These are phyloP conservation scores for Amylocarpus encephaloides DNA, from an alignment of 2,329 filamentous ascomycete species.

Conservation along the genomic window DNA sequence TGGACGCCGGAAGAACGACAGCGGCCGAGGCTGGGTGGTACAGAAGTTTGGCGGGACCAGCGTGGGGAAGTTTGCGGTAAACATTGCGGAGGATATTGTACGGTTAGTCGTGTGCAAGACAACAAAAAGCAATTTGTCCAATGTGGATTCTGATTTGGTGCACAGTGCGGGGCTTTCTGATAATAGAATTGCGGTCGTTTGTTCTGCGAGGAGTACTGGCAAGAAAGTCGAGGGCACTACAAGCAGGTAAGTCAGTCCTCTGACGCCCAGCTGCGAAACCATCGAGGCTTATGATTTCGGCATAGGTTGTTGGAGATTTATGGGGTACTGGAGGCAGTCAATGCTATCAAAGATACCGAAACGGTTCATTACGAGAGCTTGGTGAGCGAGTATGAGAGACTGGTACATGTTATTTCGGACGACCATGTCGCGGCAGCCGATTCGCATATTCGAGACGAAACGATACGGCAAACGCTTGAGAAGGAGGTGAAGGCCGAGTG, in stretches of 20 bases:
- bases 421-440: constrained; percentile 75
- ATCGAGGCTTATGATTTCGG: constrained; percentile 12
- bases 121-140: constrained; percentile 10
- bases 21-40: constrained; percentile 61
- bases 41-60: constrained; percentile 96
- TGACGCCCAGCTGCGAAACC: constrained; percentile 3
- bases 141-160: constrained; percentile 8
- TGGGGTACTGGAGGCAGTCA: constrained; percentile 49
- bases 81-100: constrained; percentile 68
- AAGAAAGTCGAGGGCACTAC: constrained; percentile 95
- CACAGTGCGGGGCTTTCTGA: constrained; percentile 53
- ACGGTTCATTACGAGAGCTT: constrained; percentile 44
- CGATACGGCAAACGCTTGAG: constrained; percentile 53
- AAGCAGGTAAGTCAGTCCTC: constrained; percentile 69
- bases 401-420: constrained; percentile 73
- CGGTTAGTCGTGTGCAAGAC: constrained; percentile 36
- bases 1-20: constrained; percentile 29
- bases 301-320: constrained; percentile 50
- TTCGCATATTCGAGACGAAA: constrained; percentile 50
- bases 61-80: constrained; percentile 84
- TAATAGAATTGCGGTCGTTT: constrained; percentile 83
- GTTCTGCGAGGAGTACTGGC: constrained; percentile 88
- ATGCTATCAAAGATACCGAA: constrained; percentile 46
- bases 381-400: constrained; percentile 58
- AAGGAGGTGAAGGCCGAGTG: constrained; percentile 72